Evolutionary conservation across 179 eudicot species (phyloP).

Genomic region (Silene noctiflora): DNA sequence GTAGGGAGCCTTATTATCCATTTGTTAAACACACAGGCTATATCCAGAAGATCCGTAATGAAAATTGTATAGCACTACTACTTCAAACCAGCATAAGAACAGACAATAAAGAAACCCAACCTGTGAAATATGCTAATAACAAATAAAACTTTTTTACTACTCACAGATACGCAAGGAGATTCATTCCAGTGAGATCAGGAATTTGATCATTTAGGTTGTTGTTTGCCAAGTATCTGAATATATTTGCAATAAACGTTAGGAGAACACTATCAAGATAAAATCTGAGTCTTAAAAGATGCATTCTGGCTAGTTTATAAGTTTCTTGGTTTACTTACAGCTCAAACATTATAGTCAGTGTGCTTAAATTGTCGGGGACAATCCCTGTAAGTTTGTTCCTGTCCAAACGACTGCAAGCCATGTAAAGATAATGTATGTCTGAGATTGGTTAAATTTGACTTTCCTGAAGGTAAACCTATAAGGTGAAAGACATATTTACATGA

Average conservation of each 20-base stretch:
- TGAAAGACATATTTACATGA: slow-evolving; percentile 55
- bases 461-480: slow-evolving; percentile 1
- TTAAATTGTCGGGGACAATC: slow-evolving; percentile 39
- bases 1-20: no score
- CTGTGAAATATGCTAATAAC: background rate
- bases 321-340: slow-evolving; percentile 42
- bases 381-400: slow-evolving; percentile 49
- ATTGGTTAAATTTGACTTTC: background rate
- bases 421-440: slow-evolving; percentile 8
- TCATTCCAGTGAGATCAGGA: slow-evolving; percentile 40
- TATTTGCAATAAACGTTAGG: slow-evolving; percentile 5
- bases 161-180: slow-evolving; percentile 39
- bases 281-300: background rate
- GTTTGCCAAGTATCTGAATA: slow-evolving; percentile 40
- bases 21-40: background rate
- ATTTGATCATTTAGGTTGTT: slow-evolving; percentile 35
- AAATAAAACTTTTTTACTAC: slow-evolving; percentile 21
- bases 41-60: background rate
- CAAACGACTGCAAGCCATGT: slow-evolving; percentile 42
- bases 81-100: background rate
- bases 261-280: background rate
- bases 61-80: background rate
- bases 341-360: slow-evolving; percentile 30
- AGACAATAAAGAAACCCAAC: background rate
- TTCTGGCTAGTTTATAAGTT: background rate